Evolutionary conservation across 768 basidiomycete genomes (phyloP), one percentile per base, ranked within the genome.

Genomic region (Leccinum broughii): DNA sequence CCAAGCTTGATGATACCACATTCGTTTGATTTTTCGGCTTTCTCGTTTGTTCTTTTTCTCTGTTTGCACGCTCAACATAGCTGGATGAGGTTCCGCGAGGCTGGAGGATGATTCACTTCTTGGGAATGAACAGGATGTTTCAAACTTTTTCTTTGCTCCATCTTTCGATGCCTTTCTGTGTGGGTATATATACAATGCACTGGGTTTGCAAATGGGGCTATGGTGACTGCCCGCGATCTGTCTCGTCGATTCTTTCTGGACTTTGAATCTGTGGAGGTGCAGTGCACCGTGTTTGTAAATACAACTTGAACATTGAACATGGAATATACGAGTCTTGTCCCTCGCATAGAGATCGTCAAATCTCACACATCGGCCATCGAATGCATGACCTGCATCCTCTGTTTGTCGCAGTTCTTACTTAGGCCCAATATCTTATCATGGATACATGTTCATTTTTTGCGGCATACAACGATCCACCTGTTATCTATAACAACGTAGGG

Each of bases 1-100:
- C 49, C 55, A 57, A 51, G 32, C 24, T 52, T 26, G 35, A 64
- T 58, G 55, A 62, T 66, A 64, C 65, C 65, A 67, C 68, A 50
- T 51, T 69, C 67, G 37, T 67, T 44, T 68, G 28, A 15, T 11
- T 44, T 35, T n/a, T 41, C 30, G 11, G 44, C 26, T 9, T 35
- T 32, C 14, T 34, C 17, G 32, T 3, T 22, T 30, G 24, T 39
- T 2, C 34, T 32, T 20, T 14, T 22, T 30, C 17, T 34, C 32
- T 44, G 8, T 5, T 26, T 4, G 20, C 37, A 17, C 9, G 51
- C 57, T 65, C 14, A 10, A 52, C 57, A 20, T 53, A 50, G 44
- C 44, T 44, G 61, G 54, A 50, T 37, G 52, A 35, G 30, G 51
- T 20, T 32, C 20, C 32, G 26, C 11, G 52, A 53, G 24, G 46